A percentile compares a stretch with the other conserved stretches of the same genome.
phyloP scores from a whole-genome alignment of 2,329 filamentous ascomycete genomes.

The Elsinoe ampelina region DNA sequence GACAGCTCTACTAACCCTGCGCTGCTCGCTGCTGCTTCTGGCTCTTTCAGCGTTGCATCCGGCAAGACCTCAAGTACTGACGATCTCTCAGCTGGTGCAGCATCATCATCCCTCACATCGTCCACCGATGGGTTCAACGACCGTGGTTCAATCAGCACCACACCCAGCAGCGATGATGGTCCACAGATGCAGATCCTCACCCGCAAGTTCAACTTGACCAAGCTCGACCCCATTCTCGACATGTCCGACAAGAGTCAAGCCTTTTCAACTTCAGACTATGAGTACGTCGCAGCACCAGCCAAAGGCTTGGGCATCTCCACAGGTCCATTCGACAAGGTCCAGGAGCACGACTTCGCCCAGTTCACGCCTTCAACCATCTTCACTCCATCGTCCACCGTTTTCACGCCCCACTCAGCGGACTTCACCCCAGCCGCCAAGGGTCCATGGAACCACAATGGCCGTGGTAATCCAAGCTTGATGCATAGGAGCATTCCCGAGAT shows the following conservation, averaged over 20 bases:
- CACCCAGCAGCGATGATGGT: not conserved
- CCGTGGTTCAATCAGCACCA: not conserved
- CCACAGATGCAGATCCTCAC: not conserved
- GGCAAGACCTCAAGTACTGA: not conserved
- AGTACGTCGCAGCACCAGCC: not conserved
- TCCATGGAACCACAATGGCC: not conserved
- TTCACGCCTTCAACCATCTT: not conserved
- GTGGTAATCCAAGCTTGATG: not conserved
- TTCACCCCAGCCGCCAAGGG: not conserved
- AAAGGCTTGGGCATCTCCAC: not conserved
- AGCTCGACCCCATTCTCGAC: not conserved
- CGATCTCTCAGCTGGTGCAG: not conserved
- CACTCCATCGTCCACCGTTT: not conserved
- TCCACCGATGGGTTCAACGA: not conserved
- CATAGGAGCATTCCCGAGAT: constrained; percentile 4
- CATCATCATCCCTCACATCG: not conserved
- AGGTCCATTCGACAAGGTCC: not conserved
- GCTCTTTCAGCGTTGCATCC: not conserved
- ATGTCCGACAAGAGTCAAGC: not conserved
- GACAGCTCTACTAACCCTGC: not conserved
- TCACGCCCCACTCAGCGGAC: not conserved
- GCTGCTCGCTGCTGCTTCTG: not conserved
- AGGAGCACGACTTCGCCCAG: not conserved
- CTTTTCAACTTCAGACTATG: not conserved
- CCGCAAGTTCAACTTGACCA: not conserved